Conservation (phyloP, 345 rosid species). For the Hibiscus mutabilis region DNA sequence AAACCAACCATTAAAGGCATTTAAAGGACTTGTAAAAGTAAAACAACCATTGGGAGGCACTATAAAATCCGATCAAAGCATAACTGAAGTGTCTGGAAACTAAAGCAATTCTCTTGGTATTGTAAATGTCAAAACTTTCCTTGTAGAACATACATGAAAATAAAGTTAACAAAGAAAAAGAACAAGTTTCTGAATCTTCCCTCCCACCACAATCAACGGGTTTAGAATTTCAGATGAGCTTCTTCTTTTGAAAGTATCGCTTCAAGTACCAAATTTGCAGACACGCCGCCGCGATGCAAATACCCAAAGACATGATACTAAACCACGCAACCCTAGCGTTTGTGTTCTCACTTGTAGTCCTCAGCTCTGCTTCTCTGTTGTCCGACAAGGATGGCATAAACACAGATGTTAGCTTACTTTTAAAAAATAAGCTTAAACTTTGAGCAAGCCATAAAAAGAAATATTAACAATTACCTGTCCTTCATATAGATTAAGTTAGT, state of each 20-base stretch:
- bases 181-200: not conserved
- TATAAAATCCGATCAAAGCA: not conserved
- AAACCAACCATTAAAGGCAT: not conserved
- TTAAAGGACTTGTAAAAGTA: not conserved
- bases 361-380: slow-evolving; percentile 61
- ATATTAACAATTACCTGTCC: slow-evolving; percentile 36
- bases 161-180: not conserved
- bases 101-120: not conserved
- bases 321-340: not conserved
- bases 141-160: not conserved
- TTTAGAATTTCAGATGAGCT: not conserved
- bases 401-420: not conserved
- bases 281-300: not conserved
- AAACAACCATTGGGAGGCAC: not conserved
- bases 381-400: not conserved
- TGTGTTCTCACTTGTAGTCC: not conserved
- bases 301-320: not conserved
- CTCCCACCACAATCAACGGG: not conserved
- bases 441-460: not conserved
- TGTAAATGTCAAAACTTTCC: not conserved
- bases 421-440: not conserved
- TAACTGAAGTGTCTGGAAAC: not conserved
- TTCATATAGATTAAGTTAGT: slow-evolving; percentile 57
- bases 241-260: not conserved
- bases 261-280: not conserved